Evolutionary conservation across 1,139 yeast species (phyloP).

Genomic region (Arxiozyma bovina): DNA sequence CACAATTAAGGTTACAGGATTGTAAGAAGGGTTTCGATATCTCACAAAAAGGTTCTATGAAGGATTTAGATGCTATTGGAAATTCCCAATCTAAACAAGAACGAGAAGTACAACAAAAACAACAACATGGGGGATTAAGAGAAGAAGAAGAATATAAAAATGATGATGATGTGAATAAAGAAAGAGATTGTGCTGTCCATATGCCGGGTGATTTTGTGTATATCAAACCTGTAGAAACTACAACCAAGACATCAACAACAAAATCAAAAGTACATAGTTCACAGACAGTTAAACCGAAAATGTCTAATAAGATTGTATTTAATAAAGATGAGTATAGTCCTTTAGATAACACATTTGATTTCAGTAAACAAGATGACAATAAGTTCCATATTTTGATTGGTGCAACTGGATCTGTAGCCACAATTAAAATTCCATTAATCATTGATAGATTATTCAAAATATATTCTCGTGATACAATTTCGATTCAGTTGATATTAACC

Average conservation of each 20-base stretch:
- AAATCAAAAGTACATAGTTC: background rate
- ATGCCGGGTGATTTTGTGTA: slow-evolving; percentile 32
- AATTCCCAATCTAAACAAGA: background rate
- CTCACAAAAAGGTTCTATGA: background rate
- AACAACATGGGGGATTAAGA: background rate
- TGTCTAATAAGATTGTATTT: slow-evolving; percentile 5
- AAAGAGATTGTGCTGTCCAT: slow-evolving; percentile 23
- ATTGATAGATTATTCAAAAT: slow-evolving; percentile 73
- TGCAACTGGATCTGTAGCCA: slow-evolving; percentile 94
- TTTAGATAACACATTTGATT: background rate
- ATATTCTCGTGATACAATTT: slow-evolving; percentile 60
- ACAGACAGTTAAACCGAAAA: background rate
- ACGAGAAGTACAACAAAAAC: background rate
- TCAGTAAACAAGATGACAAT: slow-evolving; percentile 51
- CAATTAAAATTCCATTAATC: slow-evolving; percentile 81
- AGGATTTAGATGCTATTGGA: background rate
- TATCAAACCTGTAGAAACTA: slow-evolving; percentile 12
- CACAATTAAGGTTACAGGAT: background rate
- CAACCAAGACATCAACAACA: background rate
- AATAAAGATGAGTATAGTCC: slow-evolving; percentile 5
- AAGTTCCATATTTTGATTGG: slow-evolving; percentile 82
- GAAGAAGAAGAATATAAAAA: slow-evolving; percentile 7
- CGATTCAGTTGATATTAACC: slow-evolving; percentile 81
- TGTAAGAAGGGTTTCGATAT: background rate
- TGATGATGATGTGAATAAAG: slow-evolving; percentile 20